Conservation (phyloP, 2,329 filamentous ascomycete genomes). For the Ophiostoma angusticollis region DNA sequence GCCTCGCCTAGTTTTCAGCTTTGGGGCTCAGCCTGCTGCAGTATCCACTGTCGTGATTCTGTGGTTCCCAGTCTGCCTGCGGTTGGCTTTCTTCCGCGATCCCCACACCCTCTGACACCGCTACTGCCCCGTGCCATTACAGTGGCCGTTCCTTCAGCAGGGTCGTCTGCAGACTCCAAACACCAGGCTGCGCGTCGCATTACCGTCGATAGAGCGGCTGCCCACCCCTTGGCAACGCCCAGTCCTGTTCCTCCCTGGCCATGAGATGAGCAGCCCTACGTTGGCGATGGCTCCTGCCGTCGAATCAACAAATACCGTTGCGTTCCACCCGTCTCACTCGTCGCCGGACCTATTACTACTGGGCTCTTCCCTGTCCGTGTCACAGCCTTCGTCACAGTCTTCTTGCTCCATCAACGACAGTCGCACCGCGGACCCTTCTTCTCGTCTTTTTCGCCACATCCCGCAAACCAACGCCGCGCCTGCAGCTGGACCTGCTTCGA, state of each 20-base stretch:
- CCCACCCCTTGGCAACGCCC: slow-evolving; percentile 5
- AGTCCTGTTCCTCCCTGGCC: slow-evolving; percentile 11
- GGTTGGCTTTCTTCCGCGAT: slow-evolving; percentile 8
- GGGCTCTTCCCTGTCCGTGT: slow-evolving; percentile 13
- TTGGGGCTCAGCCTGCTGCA: slow-evolving; percentile 7
- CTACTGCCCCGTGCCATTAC: slow-evolving; percentile 3
- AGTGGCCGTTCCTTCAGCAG: slow-evolving; percentile 3
- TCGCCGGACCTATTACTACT: slow-evolving; percentile 19
- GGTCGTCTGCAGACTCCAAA: slow-evolving; percentile 7
- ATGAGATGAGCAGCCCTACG: slow-evolving; percentile 32
- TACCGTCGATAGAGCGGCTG: not conserved
- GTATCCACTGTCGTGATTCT: slow-evolving; percentile 6
- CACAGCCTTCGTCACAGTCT: slow-evolving; percentile 6
- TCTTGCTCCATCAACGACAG: slow-evolving; percentile 5
- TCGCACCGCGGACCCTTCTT: slow-evolving; percentile 8
- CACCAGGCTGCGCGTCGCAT: slow-evolving; percentile 4
- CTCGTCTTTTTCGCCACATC: slow-evolving; percentile 9
- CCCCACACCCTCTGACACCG: slow-evolving; percentile 8
- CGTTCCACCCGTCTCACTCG: slow-evolving; percentile 25
- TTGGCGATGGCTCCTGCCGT: slow-evolving; percentile 29
- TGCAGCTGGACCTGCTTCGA: slow-evolving; percentile 5
- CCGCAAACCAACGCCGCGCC: slow-evolving; percentile 5
- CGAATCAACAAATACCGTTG: slow-evolving; percentile 21
- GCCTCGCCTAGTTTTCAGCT: slow-evolving; percentile 5
- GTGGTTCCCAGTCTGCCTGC: not conserved